Evolutionary conservation across 2,329 filamentous ascomycete species (phyloP).

Genomic region (Blastomyces percursus): DNA sequence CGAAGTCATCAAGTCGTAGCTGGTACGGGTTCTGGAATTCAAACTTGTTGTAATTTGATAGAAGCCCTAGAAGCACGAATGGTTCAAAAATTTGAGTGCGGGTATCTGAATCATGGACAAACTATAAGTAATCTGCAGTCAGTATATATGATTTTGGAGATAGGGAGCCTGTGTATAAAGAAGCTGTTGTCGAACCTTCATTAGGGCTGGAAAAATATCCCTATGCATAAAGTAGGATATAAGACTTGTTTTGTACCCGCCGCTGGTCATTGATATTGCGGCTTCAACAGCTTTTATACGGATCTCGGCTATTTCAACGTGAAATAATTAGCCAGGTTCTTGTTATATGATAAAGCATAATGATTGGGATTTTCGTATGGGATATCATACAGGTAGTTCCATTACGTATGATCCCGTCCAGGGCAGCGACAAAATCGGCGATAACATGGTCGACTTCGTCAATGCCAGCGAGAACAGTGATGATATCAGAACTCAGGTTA

Average conservation of each 20-base stretch:
- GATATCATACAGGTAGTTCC: conserved; percentile 53
- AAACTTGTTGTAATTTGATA: conserved; percentile 99
- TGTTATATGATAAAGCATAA: neutral
- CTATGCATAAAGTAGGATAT: conserved; percentile 91
- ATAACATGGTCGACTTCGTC: conserved; percentile 80
- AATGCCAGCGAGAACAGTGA: conserved; percentile 76
- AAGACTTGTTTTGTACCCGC: conserved; percentile 91
- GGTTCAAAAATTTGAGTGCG: conserved; percentile 56
- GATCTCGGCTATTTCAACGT: conserved; percentile 48
- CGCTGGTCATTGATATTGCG: conserved; percentile 72
- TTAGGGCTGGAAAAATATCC: conserved; percentile 85
- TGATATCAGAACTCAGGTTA: conserved; percentile 90
- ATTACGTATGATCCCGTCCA: conserved; percentile 74
- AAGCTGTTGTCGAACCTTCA: conserved; percentile 57
- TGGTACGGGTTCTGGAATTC: conserved; percentile 97
- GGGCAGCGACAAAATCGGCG: conserved; percentile 70
- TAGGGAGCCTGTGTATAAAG: neutral
- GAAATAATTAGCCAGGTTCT: conserved; percentile 5
- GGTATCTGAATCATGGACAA: conserved; percentile 63
- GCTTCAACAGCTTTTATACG: conserved; percentile 71
- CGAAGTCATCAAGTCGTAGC: conserved; percentile 82
- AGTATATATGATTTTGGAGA: neutral
- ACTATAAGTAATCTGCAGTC: conserved; percentile 44
- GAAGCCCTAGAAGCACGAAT: conserved; percentile 70
- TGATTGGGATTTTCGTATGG: neutral